Conservation (phyloP, 1,139 yeast species). For the Yamadazyma dendronema region DNA sequence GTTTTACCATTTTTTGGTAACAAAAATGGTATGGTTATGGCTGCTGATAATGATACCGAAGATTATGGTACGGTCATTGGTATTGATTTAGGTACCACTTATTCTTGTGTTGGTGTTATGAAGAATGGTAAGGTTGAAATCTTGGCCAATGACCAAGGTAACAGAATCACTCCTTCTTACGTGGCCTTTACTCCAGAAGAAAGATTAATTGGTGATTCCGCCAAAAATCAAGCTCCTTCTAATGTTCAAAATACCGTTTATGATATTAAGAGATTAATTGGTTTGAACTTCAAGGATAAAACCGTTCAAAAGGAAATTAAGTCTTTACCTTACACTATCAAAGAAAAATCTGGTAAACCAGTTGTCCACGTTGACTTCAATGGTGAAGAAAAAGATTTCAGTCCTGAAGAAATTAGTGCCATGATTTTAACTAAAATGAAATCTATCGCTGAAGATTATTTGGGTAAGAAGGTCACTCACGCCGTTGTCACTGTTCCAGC, state of each 20-base stretch:
- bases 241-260: slow-evolving; percentile 78
- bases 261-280: slow-evolving; percentile 85
- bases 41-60: slow-evolving; percentile 41
- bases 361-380: slow-evolving; percentile 69
- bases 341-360: slow-evolving; percentile 74
- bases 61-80: slow-evolving; percentile 80
- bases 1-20: slow-evolving; percentile 59
- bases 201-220: slow-evolving; percentile 92
- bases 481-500: slow-evolving; percentile 98
- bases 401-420: slow-evolving; percentile 90
- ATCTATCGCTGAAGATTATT: slow-evolving; percentile 87
- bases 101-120: slow-evolving; percentile 95
- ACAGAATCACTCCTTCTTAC: slow-evolving; percentile 89
- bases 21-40: slow-evolving; percentile 28
- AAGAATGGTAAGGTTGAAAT: slow-evolving; percentile 89
- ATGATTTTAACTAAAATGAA: slow-evolving; percentile 93
- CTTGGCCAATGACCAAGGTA: slow-evolving; percentile 93
- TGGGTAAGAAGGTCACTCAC: slow-evolving; percentile 85
- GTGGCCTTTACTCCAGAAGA: slow-evolving; percentile 85
- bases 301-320: slow-evolving; percentile 80
- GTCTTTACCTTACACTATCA: slow-evolving; percentile 73
- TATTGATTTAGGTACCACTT: slow-evolving; percentile 83
- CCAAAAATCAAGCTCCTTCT: slow-evolving; percentile 87
- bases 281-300: slow-evolving; percentile 72
- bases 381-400: slow-evolving; percentile 67